phyloP scores from a whole-genome alignment of 78 protist species.

The Dictyostelium brefeldianum region DNA sequence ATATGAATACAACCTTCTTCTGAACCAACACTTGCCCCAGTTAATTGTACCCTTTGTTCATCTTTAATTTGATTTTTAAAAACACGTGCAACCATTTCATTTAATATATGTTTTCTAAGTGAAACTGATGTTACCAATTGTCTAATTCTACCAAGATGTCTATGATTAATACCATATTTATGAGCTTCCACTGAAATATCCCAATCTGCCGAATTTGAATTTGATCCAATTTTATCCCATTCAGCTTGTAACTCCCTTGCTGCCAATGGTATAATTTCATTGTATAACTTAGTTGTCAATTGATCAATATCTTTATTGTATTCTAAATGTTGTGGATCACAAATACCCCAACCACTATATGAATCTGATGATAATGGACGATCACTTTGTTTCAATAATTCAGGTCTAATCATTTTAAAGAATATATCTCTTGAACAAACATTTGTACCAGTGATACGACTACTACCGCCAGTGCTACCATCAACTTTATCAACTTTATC shows the following conservation, averaged over 20 bases:
- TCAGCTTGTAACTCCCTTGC: background rate
- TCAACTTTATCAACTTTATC: background rate
- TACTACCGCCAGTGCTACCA: background rate
- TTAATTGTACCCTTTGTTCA: background rate
- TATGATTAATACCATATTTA: slow-evolving; percentile 59
- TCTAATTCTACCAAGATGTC: slow-evolving; percentile 46
- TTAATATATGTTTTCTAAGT: slow-evolving; percentile 7
- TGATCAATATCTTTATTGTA: slow-evolving; percentile 36
- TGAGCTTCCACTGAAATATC: slow-evolving; percentile 35
- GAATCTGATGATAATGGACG: slow-evolving; percentile 61
- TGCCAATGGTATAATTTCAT: slow-evolving; percentile 15
- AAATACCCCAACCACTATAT: slow-evolving; percentile 60
- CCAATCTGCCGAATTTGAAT: background rate
- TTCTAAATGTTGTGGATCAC: background rate
- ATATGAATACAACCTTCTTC: slow-evolving; percentile 23
- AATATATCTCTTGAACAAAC: slow-evolving; percentile 36
- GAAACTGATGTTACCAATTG: background rate
- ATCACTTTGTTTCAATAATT: slow-evolving; percentile 21
- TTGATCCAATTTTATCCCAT: background rate
- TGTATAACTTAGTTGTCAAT: slow-evolving; percentile 3
- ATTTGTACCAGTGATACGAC: background rate
- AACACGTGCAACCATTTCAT: slow-evolving; percentile 64
- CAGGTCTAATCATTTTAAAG: slow-evolving; percentile 77
- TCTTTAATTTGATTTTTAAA: slow-evolving; percentile 40
- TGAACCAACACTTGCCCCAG: slow-evolving; percentile 10